Base-by-base conservation (phyloP, 2,329 filamentous ascomycete genomes). In the Penicillium sp. region DNA sequence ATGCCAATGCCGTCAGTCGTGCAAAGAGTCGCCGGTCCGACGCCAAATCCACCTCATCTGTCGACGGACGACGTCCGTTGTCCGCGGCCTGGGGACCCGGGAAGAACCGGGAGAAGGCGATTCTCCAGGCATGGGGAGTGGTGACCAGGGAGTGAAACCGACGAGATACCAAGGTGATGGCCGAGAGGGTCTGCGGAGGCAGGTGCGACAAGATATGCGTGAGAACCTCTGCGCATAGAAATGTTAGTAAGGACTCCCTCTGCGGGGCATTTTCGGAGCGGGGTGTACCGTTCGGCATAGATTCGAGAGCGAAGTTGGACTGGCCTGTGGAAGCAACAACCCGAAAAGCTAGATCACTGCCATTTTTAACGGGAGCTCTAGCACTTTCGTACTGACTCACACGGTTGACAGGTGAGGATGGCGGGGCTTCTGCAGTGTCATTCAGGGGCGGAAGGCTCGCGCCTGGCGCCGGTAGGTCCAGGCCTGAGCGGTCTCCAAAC, bases 191-290 rank as follows among this genome's bases (percentile, higher is more conserved):
- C 55, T 88, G 82, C 8, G 91, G 89, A 44, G 91, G 86, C 45
- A 98, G 77, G 73, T 97, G 88, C 33, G 93, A 95, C 49, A 97
- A 74, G 28, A 95, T 84, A 63, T 96, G 90, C 9, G 89, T 95
- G 69, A 97, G 72, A 49, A 97, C 85, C 78, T 98, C 93, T 96
- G 70, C 31, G 40, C 15, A 28, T 23, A 23, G 20, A 46, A 40
- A 20, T 38, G 46, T 56, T 55, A 59, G 52, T 31, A 42, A 27
- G 15, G 42, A 42, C 23, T 29, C 5, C 5, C 18, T 15, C 20
- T 51, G 15, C 29, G 33, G 29, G 35, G 49, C 49, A 29, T 29
- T 13, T 27, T 29, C 28, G 28, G 10, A 13, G 28, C 4, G 10
- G 8, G 9, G 28, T 28, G 27, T 74, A 95, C 91, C 91, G 75